Base-by-base conservation (phyloP, 2,329 filamentous ascomycete species). In the Curvularia verruculosa region DNA sequence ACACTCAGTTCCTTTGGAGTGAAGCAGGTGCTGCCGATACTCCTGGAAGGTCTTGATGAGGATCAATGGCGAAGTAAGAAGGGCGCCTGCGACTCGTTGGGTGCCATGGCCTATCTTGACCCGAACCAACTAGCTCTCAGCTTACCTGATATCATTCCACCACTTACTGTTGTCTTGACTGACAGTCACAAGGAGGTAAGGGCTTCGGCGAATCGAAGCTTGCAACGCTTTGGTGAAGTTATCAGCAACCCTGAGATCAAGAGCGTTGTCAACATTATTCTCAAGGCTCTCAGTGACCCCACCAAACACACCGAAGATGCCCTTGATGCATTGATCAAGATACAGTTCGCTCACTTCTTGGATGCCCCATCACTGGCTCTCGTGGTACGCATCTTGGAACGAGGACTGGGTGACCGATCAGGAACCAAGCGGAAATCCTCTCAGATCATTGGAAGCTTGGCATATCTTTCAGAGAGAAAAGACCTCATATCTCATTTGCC, bases 161-260 rank as follows among this genome's bases (percentile, higher is more conserved):
- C 96, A 15, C 83, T 99, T 55, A 98, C 96, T 1, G 88, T 89
- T 44, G 95, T 98, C 3, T 81, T 99, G 56, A 99, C 96, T 67
- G 95, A 99, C 80, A 97, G 91, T 70, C 95, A 99, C 80, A 99
- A 99, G 77, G 95, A 99, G 79, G 95, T 99, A 29, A 87, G 95
- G 59, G 82, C 87, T 43, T 93, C 92, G 21, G 95, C 95, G 7
- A 99, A 99, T 78, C 89, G 94, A 78, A 96, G 92, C 79, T 83
- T 99, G 79, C 96, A 99, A 80, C 89, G 95, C 54, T 99, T 99
- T 74, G 95, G 96, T 64, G 96, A 99, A 76, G 96, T 99, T 65
- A 99, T 99, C 76, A 96, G 85, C 77, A 99, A 99, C 75, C 95
- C 95, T 3, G 95, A 99, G 78, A 91, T 99, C 72, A 97, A 97